Conservation (phyloP, 495 filamentous ascomycete species). For the Amniculicola lignicola region DNA sequence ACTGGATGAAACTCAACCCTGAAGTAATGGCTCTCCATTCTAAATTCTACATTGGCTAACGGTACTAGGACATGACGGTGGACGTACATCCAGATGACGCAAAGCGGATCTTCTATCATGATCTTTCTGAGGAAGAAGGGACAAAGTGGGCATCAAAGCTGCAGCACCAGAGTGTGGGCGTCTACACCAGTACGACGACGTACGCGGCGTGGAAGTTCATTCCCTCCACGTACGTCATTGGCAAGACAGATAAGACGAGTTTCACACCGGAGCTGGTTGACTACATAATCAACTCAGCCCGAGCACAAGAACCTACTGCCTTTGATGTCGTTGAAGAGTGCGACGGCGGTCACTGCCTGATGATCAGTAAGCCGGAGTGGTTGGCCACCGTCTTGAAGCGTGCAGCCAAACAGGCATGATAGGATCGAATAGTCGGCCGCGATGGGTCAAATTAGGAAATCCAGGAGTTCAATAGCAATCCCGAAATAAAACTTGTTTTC, state of each 20-base stretch:
- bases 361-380: constrained; percentile 4
- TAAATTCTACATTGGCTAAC: no score
- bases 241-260: constrained; percentile 7
- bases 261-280: neutral
- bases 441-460: neutral
- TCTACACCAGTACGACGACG: constrained; percentile 5
- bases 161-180: constrained; percentile 5
- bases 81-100: constrained; percentile 3
- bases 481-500: no score
- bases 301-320: neutral
- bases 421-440: neutral
- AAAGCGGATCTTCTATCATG: constrained; percentile 24
- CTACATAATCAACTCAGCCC: neutral
- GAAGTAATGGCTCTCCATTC: no score
- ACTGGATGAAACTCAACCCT: no score
- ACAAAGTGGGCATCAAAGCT: constrained; percentile 9
- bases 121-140: constrained; percentile 10
- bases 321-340: constrained; percentile 1
- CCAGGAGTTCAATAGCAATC: no score
- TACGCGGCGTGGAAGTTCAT: constrained; percentile 24
- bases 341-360: constrained; percentile 5
- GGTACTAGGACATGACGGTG: no score
- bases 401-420: neutral
- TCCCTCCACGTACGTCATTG: constrained; percentile 18
- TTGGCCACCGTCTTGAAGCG: neutral